Evolutionary conservation across 2,329 filamentous ascomycete species (phyloP).

Genomic region (Alternaria consortialis): DNA sequence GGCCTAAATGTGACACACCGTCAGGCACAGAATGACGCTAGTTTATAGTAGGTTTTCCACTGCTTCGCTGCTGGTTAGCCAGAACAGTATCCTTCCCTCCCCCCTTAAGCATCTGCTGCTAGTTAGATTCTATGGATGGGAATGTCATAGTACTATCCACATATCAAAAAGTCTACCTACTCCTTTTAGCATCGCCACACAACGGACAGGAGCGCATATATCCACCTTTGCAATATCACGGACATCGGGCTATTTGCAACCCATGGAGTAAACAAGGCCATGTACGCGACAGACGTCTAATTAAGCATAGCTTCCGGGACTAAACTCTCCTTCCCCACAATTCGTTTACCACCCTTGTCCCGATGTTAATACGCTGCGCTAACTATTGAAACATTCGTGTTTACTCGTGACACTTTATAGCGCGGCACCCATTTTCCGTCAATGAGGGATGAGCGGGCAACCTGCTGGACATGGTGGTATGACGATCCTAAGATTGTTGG

Average conservation of each 20-base stretch:
- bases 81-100: no score
- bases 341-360: slow-evolving; percentile 18
- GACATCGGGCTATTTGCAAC: slow-evolving; percentile 4
- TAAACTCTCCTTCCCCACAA: slow-evolving; percentile 26
- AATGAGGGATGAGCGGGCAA: slow-evolving; percentile 9
- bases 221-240: background rate
- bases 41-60: no score
- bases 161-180: background rate
- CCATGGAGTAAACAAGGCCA: background rate
- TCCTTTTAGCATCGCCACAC: background rate
- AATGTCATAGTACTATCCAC: background rate
- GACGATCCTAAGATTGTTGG: background rate
- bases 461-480: background rate
- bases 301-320: slow-evolving; percentile 18
- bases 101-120: background rate
- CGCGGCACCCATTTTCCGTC: slow-evolving; percentile 12
- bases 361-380: slow-evolving; percentile 15
- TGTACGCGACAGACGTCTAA: slow-evolving; percentile 14
- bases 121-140: background rate
- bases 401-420: slow-evolving; percentile 21
- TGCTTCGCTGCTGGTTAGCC: no score
- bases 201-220: background rate
- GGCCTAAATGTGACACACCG: no score
- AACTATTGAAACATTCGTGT: slow-evolving; percentile 10
- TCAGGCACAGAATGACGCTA: no score